These are phyloP conservation scores for Leishmania arabica DNA, from an alignment of 208 protist species.

Conservation along the genomic window DNA sequence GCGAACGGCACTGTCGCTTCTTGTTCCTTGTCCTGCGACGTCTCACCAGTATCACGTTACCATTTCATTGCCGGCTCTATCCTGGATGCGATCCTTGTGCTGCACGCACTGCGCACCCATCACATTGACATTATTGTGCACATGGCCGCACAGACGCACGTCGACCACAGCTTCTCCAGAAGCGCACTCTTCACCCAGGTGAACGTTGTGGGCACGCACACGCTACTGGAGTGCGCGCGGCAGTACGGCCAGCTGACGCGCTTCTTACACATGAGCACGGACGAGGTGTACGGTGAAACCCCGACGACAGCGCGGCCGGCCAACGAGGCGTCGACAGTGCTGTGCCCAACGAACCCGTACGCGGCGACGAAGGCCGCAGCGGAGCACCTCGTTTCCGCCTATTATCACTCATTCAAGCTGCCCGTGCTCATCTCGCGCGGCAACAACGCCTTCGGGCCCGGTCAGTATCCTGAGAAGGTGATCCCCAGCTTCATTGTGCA, in stretches of 20 bases:
- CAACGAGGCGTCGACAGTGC: constrained; percentile 46
- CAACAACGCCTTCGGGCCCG: constrained; percentile 94
- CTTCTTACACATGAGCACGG: constrained; percentile 96
- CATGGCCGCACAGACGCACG: constrained; percentile 95
- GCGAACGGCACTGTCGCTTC: constrained; percentile 14
- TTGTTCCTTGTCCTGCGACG: background rate
- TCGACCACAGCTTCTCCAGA: constrained; percentile 94
- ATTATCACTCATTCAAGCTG: constrained; percentile 90
- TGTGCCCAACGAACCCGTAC: constrained; percentile 97
- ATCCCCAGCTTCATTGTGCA: constrained; percentile 85
- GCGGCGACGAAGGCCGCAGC: constrained; percentile 87
- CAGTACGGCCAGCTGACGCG: constrained; percentile 71
- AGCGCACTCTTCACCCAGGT: constrained; percentile 92
- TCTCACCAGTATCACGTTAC: constrained; percentile 44
- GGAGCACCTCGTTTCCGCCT: constrained; percentile 84
- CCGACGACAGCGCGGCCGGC: background rate
- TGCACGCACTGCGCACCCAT: constrained; percentile 61
- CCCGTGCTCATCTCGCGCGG: constrained; percentile 95
- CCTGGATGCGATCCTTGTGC: constrained; percentile 58
- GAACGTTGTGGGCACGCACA: constrained; percentile 96
- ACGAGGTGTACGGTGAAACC: constrained; percentile 96
- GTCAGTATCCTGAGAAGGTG: constrained; percentile 93
- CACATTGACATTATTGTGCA: constrained; percentile 94
- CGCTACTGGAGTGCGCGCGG: constrained; percentile 85
- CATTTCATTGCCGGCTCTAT: constrained; percentile 90